These are phyloP conservation scores for Tetraselmis chui DNA, from an alignment of 139 green algal species.

Conservation along the genomic window DNA sequence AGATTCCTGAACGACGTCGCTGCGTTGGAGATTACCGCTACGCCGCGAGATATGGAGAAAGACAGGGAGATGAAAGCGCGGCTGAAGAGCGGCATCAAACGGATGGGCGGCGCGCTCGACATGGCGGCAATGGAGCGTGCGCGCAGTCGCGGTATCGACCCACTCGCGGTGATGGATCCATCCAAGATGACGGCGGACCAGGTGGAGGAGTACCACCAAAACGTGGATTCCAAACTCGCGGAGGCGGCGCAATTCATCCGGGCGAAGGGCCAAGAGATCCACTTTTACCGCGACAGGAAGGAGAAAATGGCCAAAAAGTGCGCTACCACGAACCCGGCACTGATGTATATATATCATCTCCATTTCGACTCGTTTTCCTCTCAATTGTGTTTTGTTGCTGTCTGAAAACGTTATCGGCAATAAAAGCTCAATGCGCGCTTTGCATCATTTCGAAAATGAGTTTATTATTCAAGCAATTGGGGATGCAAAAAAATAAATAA, in stretches of 20 bases:
- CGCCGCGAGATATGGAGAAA: neutral
- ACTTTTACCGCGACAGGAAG: neutral
- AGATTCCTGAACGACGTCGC: neutral
- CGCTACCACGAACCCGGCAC: too few relatives aligned
- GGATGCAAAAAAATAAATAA: too few relatives aligned
- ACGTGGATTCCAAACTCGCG: neutral
- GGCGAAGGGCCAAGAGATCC: neutral
- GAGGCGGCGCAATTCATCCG: neutral
- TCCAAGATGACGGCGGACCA: neutral
- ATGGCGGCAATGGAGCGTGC: neutral
- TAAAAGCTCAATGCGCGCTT: too few relatives aligned
- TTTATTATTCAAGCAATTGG: too few relatives aligned
- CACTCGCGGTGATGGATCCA: neutral
- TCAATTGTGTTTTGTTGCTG: too few relatives aligned
- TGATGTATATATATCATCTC: too few relatives aligned
- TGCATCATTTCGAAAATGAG: too few relatives aligned
- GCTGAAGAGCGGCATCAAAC: neutral
- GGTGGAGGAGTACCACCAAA: neutral
- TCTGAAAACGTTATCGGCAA: too few relatives aligned
- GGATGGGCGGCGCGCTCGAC: neutral
- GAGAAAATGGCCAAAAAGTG: neutral
- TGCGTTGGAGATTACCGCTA: neutral
- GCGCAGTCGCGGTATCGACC: neutral
- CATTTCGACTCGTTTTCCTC: too few relatives aligned
- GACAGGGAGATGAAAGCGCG: neutral